Evolutionary conservation across 257 asterid genomes (phyloP).

Genomic region (Nicotiana obtusifolia): DNA sequence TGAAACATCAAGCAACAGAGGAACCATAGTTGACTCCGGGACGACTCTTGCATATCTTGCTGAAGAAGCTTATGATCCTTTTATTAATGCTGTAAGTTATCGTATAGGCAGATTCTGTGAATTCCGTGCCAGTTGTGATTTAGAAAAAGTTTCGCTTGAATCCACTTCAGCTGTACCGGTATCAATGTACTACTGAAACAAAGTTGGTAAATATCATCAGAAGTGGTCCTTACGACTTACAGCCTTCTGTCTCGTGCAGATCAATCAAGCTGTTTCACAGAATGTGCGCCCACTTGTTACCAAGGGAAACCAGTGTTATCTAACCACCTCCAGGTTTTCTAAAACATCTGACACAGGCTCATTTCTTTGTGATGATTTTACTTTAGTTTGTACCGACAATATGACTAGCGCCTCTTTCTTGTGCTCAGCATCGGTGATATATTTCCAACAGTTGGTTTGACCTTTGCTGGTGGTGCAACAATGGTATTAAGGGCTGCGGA

Average conservation of each 20-base stretch:
- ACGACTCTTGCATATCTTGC: slow-evolving; percentile 94
- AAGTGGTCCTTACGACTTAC: background rate
- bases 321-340: slow-evolving; percentile 71
- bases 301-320: slow-evolving; percentile 75
- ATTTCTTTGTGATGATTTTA: background rate
- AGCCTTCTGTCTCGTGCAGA: slow-evolving; percentile 35
- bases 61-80: slow-evolving; percentile 81
- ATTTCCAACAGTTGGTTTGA: slow-evolving; percentile 74
- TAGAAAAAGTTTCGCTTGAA: background rate
- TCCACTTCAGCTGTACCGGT: background rate
- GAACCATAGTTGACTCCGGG: slow-evolving; percentile 95
- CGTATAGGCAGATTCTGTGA: background rate
- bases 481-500: slow-evolving; percentile 77
- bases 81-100: slow-evolving; percentile 64
- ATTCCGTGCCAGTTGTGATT: background rate
- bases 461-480: slow-evolving; percentile 85
- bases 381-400: background rate
- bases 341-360: background rate
- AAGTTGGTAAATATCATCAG: background rate
- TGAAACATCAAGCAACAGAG: slow-evolving; percentile 59
- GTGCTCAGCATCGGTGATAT: slow-evolving; percentile 48
- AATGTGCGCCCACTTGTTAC: slow-evolving; percentile 51
- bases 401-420: slow-evolving; percentile 1
- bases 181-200: background rate
- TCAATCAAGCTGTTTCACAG: slow-evolving; percentile 52